phyloP scores from a whole-genome alignment of 805 yeast genomes.

The Saturnispora mendoncae region DNA sequence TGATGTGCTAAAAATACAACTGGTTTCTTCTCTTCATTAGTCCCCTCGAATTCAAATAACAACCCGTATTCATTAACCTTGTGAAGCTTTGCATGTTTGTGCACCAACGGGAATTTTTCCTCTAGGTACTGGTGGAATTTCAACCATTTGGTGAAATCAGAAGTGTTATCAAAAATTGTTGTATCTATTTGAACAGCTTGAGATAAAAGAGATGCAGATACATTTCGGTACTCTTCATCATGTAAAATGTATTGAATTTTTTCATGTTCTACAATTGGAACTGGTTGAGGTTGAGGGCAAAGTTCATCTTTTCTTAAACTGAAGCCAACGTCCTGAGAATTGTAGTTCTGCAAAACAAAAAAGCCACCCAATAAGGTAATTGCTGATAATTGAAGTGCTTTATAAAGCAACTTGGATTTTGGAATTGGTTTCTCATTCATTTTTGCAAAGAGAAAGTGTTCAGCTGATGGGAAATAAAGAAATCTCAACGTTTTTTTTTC shows the following conservation, averaged over 20 bases:
- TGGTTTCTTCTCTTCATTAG: conserved; percentile 32
- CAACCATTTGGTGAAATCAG: conserved; percentile 15
- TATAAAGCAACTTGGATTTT: neutral
- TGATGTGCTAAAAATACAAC: conserved; percentile 40
- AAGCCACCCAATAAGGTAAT: neutral
- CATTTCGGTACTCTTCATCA: conserved; percentile 27
- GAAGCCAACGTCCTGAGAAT: neutral
- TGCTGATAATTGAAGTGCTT: neutral
- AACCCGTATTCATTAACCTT: conserved; percentile 36
- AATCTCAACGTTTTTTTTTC: neutral
- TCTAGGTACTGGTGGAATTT: conserved; percentile 25
- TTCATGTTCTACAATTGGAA: conserved; percentile 16
- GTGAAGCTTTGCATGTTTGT: conserved; percentile 26
- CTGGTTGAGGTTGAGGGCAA: conserved; percentile 23
- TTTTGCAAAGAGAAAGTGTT: neutral
- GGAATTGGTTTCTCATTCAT: neutral
- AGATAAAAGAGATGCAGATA: conserved; percentile 36
- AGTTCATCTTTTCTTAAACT: neutral
- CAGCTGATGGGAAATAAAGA: neutral
- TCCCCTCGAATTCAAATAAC: conserved; percentile 37
- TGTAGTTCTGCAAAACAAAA: neutral
- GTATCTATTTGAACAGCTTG: conserved; percentile 49
- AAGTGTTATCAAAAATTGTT: conserved; percentile 26
- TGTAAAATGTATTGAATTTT: conserved; percentile 24
- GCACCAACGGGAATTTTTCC: conserved; percentile 33